phyloP scores from a whole-genome alignment of 768 basidiomycete genomes.

The Hygrophorus pudorinus region DNA sequence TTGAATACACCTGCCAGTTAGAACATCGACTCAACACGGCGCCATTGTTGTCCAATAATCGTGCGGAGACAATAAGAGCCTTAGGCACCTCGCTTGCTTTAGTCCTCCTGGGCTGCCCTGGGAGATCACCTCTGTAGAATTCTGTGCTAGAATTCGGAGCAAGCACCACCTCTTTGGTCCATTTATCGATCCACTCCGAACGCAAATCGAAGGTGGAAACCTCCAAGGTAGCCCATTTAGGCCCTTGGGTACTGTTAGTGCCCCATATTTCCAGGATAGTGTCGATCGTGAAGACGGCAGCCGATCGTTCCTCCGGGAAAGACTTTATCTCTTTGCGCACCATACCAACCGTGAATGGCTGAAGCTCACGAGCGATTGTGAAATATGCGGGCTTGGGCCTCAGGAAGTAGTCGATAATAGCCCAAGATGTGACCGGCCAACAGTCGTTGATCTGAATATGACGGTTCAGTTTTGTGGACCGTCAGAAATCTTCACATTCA shows the following conservation, averaged over 20 bases:
- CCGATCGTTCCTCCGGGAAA: conserved; percentile 49
- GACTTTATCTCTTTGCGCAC: conserved; percentile 64
- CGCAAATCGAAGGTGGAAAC: conserved; percentile 55
- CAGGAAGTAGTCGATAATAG: conserved; percentile 88
- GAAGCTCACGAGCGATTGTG: conserved; percentile 76
- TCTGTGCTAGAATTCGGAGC: conserved; percentile 75
- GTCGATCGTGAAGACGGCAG: conserved; percentile 56
- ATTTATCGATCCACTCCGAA: conserved; percentile 49
- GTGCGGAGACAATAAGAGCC: conserved; percentile 61
- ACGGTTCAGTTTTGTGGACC: neutral
- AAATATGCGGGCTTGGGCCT: conserved; percentile 91
- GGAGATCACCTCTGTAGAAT: conserved; percentile 60
- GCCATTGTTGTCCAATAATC: conserved; percentile 47
- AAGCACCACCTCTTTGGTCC: conserved; percentile 43
- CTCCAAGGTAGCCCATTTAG: conserved; percentile 53
- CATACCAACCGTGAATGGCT: conserved; percentile 74
- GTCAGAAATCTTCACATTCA: conserved; percentile 22
- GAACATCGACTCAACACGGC: conserved; percentile 60
- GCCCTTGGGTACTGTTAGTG: conserved; percentile 61
- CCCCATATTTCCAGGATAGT: conserved; percentile 78
- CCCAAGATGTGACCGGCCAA: conserved; percentile 93
- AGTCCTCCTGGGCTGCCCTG: conserved; percentile 64
- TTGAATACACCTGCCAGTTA: conserved; percentile 46
- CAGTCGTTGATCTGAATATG: conserved; percentile 68
- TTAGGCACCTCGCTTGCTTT: conserved; percentile 55